Evolutionary conservation across 768 basidiomycete genomes (phyloP).

Genomic region (Panellus pusillus): DNA sequence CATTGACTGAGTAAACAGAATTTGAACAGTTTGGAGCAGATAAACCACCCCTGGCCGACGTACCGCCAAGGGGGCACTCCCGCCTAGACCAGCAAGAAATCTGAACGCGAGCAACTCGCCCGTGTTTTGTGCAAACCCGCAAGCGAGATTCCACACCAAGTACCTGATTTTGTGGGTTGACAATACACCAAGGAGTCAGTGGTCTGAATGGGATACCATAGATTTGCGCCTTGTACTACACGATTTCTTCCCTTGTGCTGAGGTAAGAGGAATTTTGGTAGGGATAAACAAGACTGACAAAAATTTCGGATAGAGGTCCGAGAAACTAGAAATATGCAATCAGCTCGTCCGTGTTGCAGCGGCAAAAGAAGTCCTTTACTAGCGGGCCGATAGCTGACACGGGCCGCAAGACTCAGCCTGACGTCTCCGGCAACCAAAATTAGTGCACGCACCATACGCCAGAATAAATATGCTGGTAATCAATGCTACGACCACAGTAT

Average conservation of each 20-base stretch:
- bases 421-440: neutral
- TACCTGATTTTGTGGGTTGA: slow-evolving; percentile 11
- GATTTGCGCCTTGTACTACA: slow-evolving; percentile 5
- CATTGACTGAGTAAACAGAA: neutral
- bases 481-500: slow-evolving; percentile 48
- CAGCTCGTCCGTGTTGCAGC: neutral
- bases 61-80: slow-evolving; percentile 67
- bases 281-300: slow-evolving; percentile 48
- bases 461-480: slow-evolving; percentile 60
- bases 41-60: slow-evolving; percentile 36
- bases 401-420: neutral
- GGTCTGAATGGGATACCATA: slow-evolving; percentile 8
- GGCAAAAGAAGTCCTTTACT: slow-evolving; percentile 26
- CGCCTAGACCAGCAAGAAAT: slow-evolving; percentile 69
- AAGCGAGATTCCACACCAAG: slow-evolving; percentile 60
- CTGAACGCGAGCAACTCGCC: slow-evolving; percentile 65
- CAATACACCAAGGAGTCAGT: too few species aligned
- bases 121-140: slow-evolving; percentile 61
- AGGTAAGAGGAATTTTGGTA: slow-evolving; percentile 45
- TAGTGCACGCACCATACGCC: slow-evolving; percentile 50
- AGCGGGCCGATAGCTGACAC: slow-evolving; percentile 51
- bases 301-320: slow-evolving; percentile 73
- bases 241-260: neutral
- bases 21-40: slow-evolving; percentile 36
- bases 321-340: slow-evolving; percentile 31